These are phyloP conservation scores for Pichia thaimueangensis DNA, from an alignment of 805 yeast genomes.

Conservation along the genomic window DNA sequence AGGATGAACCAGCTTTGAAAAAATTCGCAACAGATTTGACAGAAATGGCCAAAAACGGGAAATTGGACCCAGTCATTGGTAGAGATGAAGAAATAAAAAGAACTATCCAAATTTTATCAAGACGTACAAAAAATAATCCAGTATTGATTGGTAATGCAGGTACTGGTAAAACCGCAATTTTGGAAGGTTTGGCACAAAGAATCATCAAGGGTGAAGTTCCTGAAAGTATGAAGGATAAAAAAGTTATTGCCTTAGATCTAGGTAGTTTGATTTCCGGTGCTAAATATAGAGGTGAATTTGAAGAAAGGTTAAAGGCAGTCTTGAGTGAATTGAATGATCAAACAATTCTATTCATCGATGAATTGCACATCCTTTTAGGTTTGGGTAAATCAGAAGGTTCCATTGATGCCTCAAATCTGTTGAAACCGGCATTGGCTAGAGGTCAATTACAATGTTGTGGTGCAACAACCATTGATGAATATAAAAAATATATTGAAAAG, in stretches of 20 bases:
- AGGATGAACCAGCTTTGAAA: conserved; percentile 70
- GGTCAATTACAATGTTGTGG: conserved; percentile 96
- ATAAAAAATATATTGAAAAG: conserved; percentile 85
- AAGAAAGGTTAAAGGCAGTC: conserved; percentile 76
- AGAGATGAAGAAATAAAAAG: conserved; percentile 92
- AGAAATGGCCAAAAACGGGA: conserved; percentile 79
- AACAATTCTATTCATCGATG: conserved; percentile 82
- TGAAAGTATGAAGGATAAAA: conserved; percentile 83
- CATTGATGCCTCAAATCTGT: conserved; percentile 92
- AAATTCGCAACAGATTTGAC: conserved; percentile 84
- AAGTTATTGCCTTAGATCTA: conserved; percentile 75
- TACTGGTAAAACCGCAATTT: conserved; percentile 94
- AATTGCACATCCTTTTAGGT: conserved; percentile 82
- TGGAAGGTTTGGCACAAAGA: conserved; percentile 95
- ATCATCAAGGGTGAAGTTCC: conserved; percentile 91
- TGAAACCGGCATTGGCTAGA: conserved; percentile 96
- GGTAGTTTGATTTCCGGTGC: conserved; percentile 93
- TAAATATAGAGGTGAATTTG: conserved; percentile 93
- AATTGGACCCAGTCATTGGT: conserved; percentile 94
- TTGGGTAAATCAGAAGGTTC: conserved; percentile 92
- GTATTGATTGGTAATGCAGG: conserved; percentile 95
- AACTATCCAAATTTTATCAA: conserved; percentile 83
- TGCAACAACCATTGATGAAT: conserved; percentile 94
- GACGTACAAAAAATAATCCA: conserved; percentile 94
- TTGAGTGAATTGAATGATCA: conserved; percentile 76